Base-by-base conservation (phyloP, 1,284 basidiomycete genomes). In the Cryptococcus depauperatus region DNA sequence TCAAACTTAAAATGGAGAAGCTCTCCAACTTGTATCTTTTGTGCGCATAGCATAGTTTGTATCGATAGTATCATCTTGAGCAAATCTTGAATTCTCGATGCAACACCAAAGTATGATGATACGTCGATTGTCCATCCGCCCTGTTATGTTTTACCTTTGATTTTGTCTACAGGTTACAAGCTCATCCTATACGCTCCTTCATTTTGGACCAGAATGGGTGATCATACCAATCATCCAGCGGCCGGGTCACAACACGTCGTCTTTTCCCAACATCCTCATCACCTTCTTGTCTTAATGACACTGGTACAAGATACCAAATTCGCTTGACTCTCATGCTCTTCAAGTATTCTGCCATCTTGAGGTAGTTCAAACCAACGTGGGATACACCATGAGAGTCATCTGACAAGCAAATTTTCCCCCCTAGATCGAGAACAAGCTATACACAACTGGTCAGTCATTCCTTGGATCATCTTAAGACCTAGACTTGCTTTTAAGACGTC, bases 381-480 rank as follows among this genome's bases (percentile, higher is more conserved):
- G 81, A 77, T 1, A 88, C 83, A 1, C 90, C 90, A 61, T 98
- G 93, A 46, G 91, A 93, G 69, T 98, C 93, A 66, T 98, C 93
- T 2, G 92, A 97, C 16, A 97, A 76, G 18, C 84, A 81, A 48
- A 97, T 77, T 19, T 80, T 77, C 1, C 93, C 93, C 5, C 77
- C 77, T 29, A 75, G 64, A 16, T 74, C 60, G 11, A 79, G 57
- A 48, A 97, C 86, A 14, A 85, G 64, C 85, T 92, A 56, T 16
- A 18, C 37, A 28, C 37, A 34, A 6, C 10, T 11, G 8, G 21
- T 43, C 27, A 37, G 27, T 13, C 10, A 18, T 11, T 35, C 11
- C 8, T 2, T 13, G 1, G 19, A 28, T 33, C 30, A 9, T 4
- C 6, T 26, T 8, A 32, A 19, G 23, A 16, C 6, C 9, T 6